phyloP scores from a whole-genome alignment of 176 grass and related monocot genomes.

The Dendrocalamus sinicus region DNA sequence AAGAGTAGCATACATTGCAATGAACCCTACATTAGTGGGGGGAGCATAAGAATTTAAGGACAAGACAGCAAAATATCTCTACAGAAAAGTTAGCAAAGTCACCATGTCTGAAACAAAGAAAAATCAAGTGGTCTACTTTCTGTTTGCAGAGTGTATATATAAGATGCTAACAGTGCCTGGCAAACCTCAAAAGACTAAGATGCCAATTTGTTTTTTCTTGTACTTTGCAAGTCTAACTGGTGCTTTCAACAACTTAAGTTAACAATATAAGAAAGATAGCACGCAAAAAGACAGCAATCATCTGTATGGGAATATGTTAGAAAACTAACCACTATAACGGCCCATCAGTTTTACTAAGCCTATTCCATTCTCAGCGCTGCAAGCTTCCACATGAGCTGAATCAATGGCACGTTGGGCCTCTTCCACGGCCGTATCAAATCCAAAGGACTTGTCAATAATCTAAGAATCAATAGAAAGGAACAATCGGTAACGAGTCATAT shows the following conservation, averaged over 20 bases:
- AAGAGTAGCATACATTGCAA: conserved; percentile 97
- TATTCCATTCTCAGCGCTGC: conserved; percentile 94
- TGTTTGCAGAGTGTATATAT: no score
- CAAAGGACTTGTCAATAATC: conserved; percentile 99
- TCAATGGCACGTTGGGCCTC: conserved; percentile 99
- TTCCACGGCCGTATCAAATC: conserved; percentile 96
- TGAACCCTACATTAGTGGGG: conserved; percentile 68
- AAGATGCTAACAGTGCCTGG: no score
- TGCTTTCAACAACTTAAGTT: no score
- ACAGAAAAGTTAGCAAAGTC: not conserved
- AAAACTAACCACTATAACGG: conserved; percentile 91
- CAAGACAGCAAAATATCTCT: not conserved
- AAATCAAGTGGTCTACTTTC: conserved; percentile 3
- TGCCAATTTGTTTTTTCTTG: no score
- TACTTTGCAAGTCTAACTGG: no score
- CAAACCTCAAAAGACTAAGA: no score
- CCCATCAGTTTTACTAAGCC: conserved; percentile 98
- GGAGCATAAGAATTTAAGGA: conserved; percentile 20
- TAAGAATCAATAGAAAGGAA: conserved; percentile 49
- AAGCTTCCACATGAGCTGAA: conserved; percentile 95
- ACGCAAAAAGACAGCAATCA: no score
- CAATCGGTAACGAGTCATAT: conserved; percentile 12
- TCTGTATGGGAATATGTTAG: no score
- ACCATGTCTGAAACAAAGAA: conserved; percentile 24
- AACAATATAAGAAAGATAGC: no score